These are phyloP conservation scores for Serendipita vermifera DNA, from an alignment of 768 basidiomycete genomes.

Conservation along the genomic window DNA sequence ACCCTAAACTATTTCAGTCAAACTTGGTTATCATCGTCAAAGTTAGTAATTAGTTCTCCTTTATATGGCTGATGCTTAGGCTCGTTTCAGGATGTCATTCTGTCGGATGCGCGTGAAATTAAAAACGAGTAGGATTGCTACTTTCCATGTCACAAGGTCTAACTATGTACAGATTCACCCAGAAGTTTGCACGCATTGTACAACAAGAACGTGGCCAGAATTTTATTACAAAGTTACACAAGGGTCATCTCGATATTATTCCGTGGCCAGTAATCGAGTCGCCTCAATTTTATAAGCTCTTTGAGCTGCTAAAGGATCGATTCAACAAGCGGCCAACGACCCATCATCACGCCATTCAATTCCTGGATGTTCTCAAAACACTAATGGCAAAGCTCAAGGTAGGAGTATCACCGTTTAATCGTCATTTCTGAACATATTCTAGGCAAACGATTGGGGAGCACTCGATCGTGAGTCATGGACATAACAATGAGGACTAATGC, in stretches of 20 bases:
- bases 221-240: constrained; percentile 48
- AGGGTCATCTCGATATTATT: constrained; percentile 41
- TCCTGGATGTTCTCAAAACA: constrained; percentile 45
- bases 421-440: not conserved
- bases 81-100: constrained; percentile 44
- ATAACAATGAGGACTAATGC: no score
- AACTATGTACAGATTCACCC: constrained; percentile 33
- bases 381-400: constrained; percentile 59
- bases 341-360: constrained; percentile 40
- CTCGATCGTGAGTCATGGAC: constrained; percentile 38
- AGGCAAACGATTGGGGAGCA: constrained; percentile 55
- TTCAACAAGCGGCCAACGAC: constrained; percentile 38
- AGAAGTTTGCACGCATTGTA: constrained; percentile 51
- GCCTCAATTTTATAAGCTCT: constrained; percentile 43
- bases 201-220: constrained; percentile 47
- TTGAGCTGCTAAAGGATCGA: constrained; percentile 33
- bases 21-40: constrained; percentile 52
- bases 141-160: no score
- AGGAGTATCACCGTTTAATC: not conserved
- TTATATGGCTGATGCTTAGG: no score
- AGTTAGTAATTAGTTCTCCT: constrained; percentile 20
- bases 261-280: constrained; percentile 61
- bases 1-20: constrained; percentile 46
- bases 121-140: constrained; percentile 38
- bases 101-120: constrained; percentile 46